These are phyloP conservation scores for Pueraria montana DNA, from an alignment of 306 rosid species.

Conservation along the genomic window DNA sequence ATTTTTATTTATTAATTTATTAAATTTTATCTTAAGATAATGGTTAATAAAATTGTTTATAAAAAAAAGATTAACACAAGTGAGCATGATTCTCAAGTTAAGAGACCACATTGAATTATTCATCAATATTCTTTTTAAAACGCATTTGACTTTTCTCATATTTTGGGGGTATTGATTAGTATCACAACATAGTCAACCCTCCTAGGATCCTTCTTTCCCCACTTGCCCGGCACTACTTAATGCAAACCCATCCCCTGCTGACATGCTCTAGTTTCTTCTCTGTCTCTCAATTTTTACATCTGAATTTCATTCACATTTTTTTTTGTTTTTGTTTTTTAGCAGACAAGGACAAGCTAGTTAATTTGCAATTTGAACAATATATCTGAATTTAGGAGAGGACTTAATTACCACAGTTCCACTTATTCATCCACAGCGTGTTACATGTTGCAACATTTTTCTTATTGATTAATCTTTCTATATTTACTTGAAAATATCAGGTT, in stretches of 20 bases:
- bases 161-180: slow-evolving; percentile 3
- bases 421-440: too few relatives aligned
- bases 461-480: too few relatives aligned
- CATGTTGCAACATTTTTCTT: too few relatives aligned
- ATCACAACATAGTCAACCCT: slow-evolving; percentile 20
- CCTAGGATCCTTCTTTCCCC: slow-evolving; percentile 34
- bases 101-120: too few relatives aligned
- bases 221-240: slow-evolving; percentile 33
- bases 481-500: background rate
- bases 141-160: slow-evolving; percentile 38
- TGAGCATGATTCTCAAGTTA: background rate
- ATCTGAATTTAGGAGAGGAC: background rate
- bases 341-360: background rate
- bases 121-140: background rate
- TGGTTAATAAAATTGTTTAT: background rate
- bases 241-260: slow-evolving; percentile 28
- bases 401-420: background rate
- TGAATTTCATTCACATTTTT: background rate
- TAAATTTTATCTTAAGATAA: too few relatives aligned
- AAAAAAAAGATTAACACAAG: background rate
- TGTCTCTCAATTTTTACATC: background rate
- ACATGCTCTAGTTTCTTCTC: background rate
- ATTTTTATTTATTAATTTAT: too few relatives aligned
- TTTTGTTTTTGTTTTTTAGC: background rate
- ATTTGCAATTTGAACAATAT: background rate